Conservation (phyloP, 2,329 filamentous ascomycete genomes). For the Pleochaeta shiraiana region DNA sequence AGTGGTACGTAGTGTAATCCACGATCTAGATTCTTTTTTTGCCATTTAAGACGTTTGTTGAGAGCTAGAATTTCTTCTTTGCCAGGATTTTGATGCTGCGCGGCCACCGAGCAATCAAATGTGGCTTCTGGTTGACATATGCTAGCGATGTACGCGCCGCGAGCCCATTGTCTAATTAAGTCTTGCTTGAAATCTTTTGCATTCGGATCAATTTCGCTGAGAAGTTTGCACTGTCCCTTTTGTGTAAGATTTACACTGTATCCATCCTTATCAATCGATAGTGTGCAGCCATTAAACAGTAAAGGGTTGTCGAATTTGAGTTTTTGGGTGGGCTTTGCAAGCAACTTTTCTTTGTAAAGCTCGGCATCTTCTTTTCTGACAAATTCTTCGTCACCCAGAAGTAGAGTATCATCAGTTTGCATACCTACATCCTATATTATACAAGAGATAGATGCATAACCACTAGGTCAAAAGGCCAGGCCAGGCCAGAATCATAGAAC, state of each 20-base stretch:
- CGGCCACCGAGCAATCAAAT: slow-evolving; percentile 5
- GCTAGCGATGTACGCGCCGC: slow-evolving; percentile 4
- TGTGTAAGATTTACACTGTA: background rate
- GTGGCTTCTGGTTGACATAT: slow-evolving; percentile 4
- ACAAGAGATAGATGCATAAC: no score
- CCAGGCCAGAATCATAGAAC: no score
- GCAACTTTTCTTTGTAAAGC: slow-evolving; percentile 2
- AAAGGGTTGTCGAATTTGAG: background rate
- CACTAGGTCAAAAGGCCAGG: no score
- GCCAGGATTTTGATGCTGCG: background rate
- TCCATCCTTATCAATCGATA: background rate
- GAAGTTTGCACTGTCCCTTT: slow-evolving; percentile 4
- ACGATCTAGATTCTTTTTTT: background rate
- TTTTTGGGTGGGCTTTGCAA: slow-evolving; percentile 2
- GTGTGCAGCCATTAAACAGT: slow-evolving; percentile 5
- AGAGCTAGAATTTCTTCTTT: background rate
- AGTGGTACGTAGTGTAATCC: background rate
- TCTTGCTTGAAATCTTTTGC: background rate
- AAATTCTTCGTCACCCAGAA: slow-evolving; percentile 4
- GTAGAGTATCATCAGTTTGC: slow-evolving; percentile 5
- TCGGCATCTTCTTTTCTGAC: background rate
- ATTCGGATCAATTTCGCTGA: background rate
- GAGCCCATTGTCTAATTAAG: background rate
- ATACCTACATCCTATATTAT: no score
- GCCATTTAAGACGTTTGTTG: slow-evolving; percentile 3